Evolutionary conservation across 805 yeast genomes (phyloP).

Genomic region (Cyberlindnera petersonii): DNA sequence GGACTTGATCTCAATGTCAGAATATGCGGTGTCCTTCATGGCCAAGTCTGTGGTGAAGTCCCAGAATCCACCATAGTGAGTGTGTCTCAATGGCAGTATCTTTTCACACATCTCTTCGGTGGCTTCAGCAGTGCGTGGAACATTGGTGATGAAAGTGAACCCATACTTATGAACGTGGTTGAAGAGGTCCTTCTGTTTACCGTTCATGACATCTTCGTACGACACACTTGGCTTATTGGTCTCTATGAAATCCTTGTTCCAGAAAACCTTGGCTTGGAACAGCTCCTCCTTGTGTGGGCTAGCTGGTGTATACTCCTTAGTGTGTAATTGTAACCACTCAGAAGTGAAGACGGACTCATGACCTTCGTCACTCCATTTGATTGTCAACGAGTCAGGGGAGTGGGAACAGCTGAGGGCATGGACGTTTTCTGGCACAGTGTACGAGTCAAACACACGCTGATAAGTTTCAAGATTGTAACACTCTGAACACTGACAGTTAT

Average conservation of each 20-base stretch:
- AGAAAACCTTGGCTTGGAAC: constrained; percentile 37
- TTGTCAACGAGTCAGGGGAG: neutral
- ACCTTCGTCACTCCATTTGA: constrained; percentile 18
- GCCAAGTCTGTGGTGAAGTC: constrained; percentile 68
- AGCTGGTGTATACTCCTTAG: constrained; percentile 33
- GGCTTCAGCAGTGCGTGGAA: constrained; percentile 55
- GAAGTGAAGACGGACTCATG: constrained; percentile 19
- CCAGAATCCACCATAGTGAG: constrained; percentile 82
- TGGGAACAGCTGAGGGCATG: constrained; percentile 10
- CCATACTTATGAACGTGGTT: constrained; percentile 39
- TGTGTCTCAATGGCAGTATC: constrained; percentile 57
- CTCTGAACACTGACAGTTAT: constrained; percentile 53
- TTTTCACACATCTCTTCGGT: constrained; percentile 55
- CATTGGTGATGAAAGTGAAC: constrained; percentile 56
- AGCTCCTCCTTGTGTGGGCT: constrained; percentile 28
- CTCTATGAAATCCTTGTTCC: constrained; percentile 41
- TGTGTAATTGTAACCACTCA: constrained; percentile 24
- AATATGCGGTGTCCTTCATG: constrained; percentile 68
- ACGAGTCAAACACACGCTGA: constrained; percentile 56
- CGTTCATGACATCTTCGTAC: constrained; percentile 43
- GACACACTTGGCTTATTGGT: constrained; percentile 32
- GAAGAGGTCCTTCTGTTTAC: constrained; percentile 18
- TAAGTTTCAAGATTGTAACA: constrained; percentile 55
- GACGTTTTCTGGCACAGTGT: constrained; percentile 34
- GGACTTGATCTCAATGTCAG: constrained; percentile 56